Base-by-base conservation (phyloP, 345 rosid genomes). In the Capsella bursapastoris region DNA sequence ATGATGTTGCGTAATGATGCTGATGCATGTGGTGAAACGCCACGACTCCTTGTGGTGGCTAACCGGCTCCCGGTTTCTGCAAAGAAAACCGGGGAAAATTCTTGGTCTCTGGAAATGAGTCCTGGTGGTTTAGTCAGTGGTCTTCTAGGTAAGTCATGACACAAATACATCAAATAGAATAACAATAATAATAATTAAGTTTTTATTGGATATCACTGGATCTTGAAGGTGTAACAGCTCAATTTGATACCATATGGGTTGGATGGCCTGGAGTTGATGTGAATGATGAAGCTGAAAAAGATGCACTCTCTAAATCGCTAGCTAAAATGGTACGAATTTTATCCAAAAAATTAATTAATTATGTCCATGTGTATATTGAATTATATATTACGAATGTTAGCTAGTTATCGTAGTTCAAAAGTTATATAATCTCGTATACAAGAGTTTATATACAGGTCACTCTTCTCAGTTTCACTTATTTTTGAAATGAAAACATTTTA, bases 201-300 rank as follows among this genome's bases (percentile, higher is more conserved):
- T 29, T 53, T 38, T 44, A 57, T 57, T 57, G 74, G 37, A 22
- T 22, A 22, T 22, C 25, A 22, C 48, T 49, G 27, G 25, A 48
- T 59, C 15, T 75, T 59, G 58, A 63, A 91, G 98, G 98, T 75
- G 90, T 93, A 59, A 86, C 87, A 79, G 91, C 83, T 62, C 59
- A 60, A 4, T 89, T 88, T 57, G 98, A 93, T 81, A 95, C 96
- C 16, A 91, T 86, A 82, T 93, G 98, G 98, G 86, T 93, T 59
- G 98, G 98, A 49, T 93, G 97, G 98, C 96, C 98, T 51, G 97
- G 96, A 14, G 94, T 93, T 15, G 88, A 93, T 83, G 98, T 93
- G 64, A 85, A 87, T 2, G 91, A 91, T 77, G 92, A 86, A 76
- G 79, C 73, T 60, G 97, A 86, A 32, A 91, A 88, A 84, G 75